These are phyloP conservation scores for Pulveroboletus frians DNA, from an alignment of 768 basidiomycete genomes.

Conservation along the genomic window DNA sequence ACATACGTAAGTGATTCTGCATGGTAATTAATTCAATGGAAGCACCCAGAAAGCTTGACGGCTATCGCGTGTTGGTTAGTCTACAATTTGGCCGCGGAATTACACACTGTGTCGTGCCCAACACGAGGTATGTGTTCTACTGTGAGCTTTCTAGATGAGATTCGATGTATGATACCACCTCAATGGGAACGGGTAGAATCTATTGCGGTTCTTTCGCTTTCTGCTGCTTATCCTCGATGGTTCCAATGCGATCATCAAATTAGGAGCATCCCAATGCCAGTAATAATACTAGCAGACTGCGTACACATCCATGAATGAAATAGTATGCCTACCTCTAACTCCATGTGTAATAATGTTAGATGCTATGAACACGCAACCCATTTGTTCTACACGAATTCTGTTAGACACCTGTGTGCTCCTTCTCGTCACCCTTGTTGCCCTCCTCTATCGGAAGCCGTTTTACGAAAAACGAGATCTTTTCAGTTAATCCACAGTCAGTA, in stretches of 20 bases:
- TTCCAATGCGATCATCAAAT: not conserved
- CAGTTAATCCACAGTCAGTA: constrained; percentile 5
- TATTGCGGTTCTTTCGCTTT: not conserved
- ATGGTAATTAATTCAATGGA: constrained; percentile 6
- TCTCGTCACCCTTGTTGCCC: constrained; percentile 17
- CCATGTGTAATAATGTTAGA: constrained; percentile 16
- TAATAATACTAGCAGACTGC: not conserved
- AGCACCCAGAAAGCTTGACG: constrained; percentile 12
- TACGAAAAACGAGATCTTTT: constrained; percentile 29
- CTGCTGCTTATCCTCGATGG: not conserved
- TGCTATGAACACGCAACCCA: constrained; percentile 2
- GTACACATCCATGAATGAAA: constrained; percentile 1
- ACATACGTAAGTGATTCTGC: constrained; percentile 8
- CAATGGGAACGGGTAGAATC: not conserved
- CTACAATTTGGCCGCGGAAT: constrained; percentile 22
- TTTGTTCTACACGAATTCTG: constrained; percentile 11
- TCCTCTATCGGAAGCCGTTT: constrained; percentile 24
- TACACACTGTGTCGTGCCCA: constrained; percentile 8
- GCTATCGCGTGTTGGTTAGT: constrained; percentile 13
- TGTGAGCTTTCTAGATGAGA: constrained; percentile 7
- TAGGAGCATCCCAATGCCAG: not conserved
- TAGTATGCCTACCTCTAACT: constrained; percentile 8
- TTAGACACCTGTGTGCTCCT: constrained; percentile 5
- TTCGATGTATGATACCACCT: constrained; percentile 6
- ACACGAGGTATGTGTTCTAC: constrained; percentile 10